These are phyloP conservation scores for Pelargonium myrrhifolium DNA, from an alignment of 441 rosid species.

Conservation along the genomic window DNA sequence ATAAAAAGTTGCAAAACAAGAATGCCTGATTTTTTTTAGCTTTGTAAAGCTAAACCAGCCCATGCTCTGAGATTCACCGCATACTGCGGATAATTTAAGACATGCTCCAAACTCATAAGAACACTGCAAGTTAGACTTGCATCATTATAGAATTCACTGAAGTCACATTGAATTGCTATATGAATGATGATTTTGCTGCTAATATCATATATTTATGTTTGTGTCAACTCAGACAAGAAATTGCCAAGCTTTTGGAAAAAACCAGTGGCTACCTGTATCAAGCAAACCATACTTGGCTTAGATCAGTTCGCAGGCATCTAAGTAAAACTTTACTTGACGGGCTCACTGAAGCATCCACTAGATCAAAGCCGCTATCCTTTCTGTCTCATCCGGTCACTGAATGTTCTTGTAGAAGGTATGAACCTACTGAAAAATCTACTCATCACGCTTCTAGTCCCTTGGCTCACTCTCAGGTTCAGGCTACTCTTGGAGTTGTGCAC, in stretches of 20 bases:
- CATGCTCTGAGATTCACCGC: no score
- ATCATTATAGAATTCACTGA: neutral
- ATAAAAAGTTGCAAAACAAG: no score
- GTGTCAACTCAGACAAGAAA: constrained; percentile 42
- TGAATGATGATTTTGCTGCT: neutral
- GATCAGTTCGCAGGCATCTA: constrained; percentile 56
- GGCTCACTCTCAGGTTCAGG: constrained; percentile 26
- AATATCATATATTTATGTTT: constrained; percentile 4
- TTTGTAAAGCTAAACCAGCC: no score
- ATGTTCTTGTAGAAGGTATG: constrained; percentile 58
- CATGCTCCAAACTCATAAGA: neutral
- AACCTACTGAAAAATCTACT: constrained; percentile 19
- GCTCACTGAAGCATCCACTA: constrained; percentile 42
- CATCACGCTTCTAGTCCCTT: constrained; percentile 26
- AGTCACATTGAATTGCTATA: neutral
- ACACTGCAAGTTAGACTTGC: neutral
- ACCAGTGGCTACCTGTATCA: constrained; percentile 59
- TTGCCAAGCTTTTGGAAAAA: constrained; percentile 61
- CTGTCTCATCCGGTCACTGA: constrained; percentile 82
- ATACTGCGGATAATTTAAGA: no score
- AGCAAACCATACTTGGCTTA: constrained; percentile 79
- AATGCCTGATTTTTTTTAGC: no score
- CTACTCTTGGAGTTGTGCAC: constrained; percentile 45
- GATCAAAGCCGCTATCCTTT: constrained; percentile 53
- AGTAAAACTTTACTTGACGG: constrained; percentile 67